Evolutionary conservation across 768 basidiomycete genomes (phyloP).

Genomic region (Sistotremastrum niveocremeum): DNA sequence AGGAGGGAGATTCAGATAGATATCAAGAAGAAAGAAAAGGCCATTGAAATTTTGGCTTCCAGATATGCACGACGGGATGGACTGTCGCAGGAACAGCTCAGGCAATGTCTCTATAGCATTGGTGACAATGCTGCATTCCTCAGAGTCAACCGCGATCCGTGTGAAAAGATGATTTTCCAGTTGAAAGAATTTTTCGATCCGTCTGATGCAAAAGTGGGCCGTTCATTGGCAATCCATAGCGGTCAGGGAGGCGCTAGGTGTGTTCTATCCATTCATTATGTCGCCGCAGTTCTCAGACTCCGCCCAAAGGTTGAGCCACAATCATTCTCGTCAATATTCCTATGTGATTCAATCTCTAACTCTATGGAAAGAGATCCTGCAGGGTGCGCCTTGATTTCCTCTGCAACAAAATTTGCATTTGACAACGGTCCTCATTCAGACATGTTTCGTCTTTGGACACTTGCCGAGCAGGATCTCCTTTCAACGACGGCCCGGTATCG

Average conservation of each 20-base stretch:
- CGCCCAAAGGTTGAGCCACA: constrained; percentile 7
- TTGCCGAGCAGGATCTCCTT: constrained; percentile 72
- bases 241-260: constrained; percentile 69
- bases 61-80: constrained; percentile 42
- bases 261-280: constrained; percentile 68
- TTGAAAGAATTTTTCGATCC: constrained; percentile 70
- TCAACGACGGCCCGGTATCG: constrained; percentile 64
- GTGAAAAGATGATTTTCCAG: constrained; percentile 69
- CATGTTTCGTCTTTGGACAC: constrained; percentile 79
- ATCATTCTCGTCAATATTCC: constrained; percentile 32
- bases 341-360: constrained; percentile 81
- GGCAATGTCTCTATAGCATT: constrained; percentile 76
- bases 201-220: constrained; percentile 47
- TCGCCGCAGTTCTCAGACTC: not conserved
- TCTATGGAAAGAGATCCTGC: constrained; percentile 74
- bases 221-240: constrained; percentile 69
- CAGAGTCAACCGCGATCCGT: constrained; percentile 76
- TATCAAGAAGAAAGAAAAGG: constrained; percentile 73
- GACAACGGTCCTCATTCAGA: constrained; percentile 26
- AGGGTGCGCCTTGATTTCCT: constrained; percentile 33
- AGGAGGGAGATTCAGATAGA: constrained; percentile 74
- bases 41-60: constrained; percentile 59
- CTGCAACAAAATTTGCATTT: constrained; percentile 1
- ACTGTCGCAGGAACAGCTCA: constrained; percentile 50
- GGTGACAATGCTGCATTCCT: constrained; percentile 87